Evolutionary conservation across 306 rosid species (phyloP), one percentile per base, ranked within the genome.

Genomic region (Mimosa pudica): DNA sequence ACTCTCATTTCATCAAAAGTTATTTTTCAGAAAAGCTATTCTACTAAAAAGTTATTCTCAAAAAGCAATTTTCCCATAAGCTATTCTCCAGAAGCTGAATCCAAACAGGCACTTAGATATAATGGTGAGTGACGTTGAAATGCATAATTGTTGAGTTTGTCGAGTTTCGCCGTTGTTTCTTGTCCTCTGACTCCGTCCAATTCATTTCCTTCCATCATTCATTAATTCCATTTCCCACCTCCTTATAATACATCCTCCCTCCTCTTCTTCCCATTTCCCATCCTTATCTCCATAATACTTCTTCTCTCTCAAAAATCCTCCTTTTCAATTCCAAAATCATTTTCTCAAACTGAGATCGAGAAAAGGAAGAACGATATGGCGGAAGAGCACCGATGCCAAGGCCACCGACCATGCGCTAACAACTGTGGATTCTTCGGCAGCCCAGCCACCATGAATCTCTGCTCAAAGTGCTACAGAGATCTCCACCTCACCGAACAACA

Each of bases 371-470:
- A 46, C 71, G 65, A 74, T 2, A 92, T 94, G 98, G 97, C 97
- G 76, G 98, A 94, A 80, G 97, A 94, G 75, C 98, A 94, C 79
- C 63, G 95, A 84, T 94, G 94, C 86, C 81, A 94, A 82, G 93
- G 93, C 4, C 98, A 87, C 89, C 87, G 88, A 55, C 97, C 85
- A 81, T 94, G 98, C 80, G 89, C 88, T 16, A 94, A 94, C 83
- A 94, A 92, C 85, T 94, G 98, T 73, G 98, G 98, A 54, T 94
- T 94, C 89, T 94, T 92, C 60, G 98, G 97, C 4, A 92, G 93
- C 69, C 73, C 98, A 1, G 89, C 97, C 36, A 94, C 97, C 78
- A 92, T 94, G 98, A 75, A 92, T 71, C 92, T 94, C 87, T 94
- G 98, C 76, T 89, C 98, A 82, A 88, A 94, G 81, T 94, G 98